Base-by-base conservation (phyloP, 2,329 filamentous ascomycete species). In the Nigrospora sphaerica region DNA sequence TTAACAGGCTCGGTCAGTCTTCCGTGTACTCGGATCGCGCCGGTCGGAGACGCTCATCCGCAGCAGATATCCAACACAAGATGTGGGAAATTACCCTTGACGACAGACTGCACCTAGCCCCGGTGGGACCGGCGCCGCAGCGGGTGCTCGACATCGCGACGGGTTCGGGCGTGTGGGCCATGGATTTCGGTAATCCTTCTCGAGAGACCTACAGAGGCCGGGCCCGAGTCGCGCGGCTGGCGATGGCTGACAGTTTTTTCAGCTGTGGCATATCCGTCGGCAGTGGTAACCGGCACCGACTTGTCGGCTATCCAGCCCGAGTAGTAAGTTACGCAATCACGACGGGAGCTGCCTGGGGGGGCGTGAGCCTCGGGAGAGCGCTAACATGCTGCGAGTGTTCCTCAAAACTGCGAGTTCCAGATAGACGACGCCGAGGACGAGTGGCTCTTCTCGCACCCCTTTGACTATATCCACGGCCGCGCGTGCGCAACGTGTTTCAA, bases 401-500 rank as follows among this genome's bases (percentile, higher is more conserved):
- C 49, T 2, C 39, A 32, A 6, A 50, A 50, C 36, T 46, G 46
- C 39, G 39, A 49, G 9, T 50, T 50, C 14, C 31, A 43, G 18
- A 50, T 49, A 10, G 39, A 45, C 17, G 49, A 50, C 31, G 46
- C 46, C 35, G 49, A 49, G 17, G 46, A 49, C 19, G 38, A 46
- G 32, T 49, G 46, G 49, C 2, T 34, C 11, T 50, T 48, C 32
- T 34, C 49, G 17, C 33, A 16, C 10, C 31, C 42, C n/a, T 49
- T 50, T 14, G 46, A 50, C 39, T 49, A 44, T 23, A 44, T 50
- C 13, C 46, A 50, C 19, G 35, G 42, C n/a, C 46, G 49, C 11
- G 62, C 70, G 28, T 66, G 77, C 61, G 64, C 62, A 4, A 68
- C 64, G 23, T 68, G 66, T 44, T 71, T 77, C 44, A 55, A 61